Percentiles rank a stretch among this genome's conserved stretches.
phyloP scores from a whole-genome alignment of 2,329 filamentous ascomycete genomes.

The Neofusicoccum sp. region DNA sequence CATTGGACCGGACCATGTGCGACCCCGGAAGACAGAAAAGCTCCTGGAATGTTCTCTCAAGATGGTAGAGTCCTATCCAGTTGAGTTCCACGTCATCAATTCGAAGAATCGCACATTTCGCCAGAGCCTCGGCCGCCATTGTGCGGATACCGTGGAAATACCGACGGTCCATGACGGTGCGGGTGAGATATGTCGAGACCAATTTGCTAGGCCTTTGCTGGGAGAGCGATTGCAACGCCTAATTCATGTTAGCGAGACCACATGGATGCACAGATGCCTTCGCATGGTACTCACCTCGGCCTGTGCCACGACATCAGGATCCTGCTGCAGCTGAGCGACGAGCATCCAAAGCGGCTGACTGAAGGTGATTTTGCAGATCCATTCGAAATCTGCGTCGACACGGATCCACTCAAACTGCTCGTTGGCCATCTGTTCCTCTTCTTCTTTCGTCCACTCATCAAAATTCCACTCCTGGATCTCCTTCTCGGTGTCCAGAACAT shows the following conservation, averaged over 20 bases:
- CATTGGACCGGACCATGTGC: slow-evolving; percentile 79
- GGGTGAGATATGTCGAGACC: slow-evolving; percentile 82
- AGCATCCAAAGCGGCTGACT: slow-evolving; percentile 97
- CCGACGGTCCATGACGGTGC: slow-evolving; percentile 84
- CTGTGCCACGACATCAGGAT: slow-evolving; percentile 91
- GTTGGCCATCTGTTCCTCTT: slow-evolving; percentile 86
- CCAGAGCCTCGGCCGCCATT: slow-evolving; percentile 76
- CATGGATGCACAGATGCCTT: not conserved
- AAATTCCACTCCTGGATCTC: slow-evolving; percentile 83
- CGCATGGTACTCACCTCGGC: slow-evolving; percentile 44
- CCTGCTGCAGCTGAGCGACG: slow-evolving; percentile 93
- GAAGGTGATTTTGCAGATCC: slow-evolving; percentile 81
- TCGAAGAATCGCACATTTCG: slow-evolving; percentile 65
- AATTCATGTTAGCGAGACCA: not conserved
- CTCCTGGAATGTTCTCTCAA: slow-evolving; percentile 81
- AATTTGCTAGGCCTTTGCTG: slow-evolving; percentile 69
- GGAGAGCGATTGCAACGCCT: slow-evolving; percentile 71
- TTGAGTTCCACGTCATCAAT: slow-evolving; percentile 55
- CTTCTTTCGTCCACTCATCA: slow-evolving; percentile 83
- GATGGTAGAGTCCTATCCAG: slow-evolving; percentile 78
- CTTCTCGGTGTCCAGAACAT: slow-evolving; percentile 79
- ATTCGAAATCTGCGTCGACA: slow-evolving; percentile 97
- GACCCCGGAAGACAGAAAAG: slow-evolving; percentile 82
- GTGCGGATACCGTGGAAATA: slow-evolving; percentile 93
- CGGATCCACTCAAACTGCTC: slow-evolving; percentile 99